Conservation (phyloP, 2,329 filamentous ascomycete genomes). For the Colletotrichum cuscutae region DNA sequence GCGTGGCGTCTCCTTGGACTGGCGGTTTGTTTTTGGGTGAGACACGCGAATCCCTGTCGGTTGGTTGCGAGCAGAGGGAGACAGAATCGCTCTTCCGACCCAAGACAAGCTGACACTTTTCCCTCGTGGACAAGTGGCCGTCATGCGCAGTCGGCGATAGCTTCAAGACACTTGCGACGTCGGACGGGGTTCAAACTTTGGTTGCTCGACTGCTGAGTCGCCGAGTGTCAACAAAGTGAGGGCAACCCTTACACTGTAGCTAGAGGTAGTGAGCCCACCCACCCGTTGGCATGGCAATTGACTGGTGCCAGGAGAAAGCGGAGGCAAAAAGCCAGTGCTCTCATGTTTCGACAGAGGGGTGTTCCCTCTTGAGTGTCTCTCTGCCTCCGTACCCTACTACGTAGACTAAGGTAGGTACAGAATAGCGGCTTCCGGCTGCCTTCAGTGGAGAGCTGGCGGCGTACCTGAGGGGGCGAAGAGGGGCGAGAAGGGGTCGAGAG, state of each 20-base stretch:
- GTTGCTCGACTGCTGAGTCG: neutral
- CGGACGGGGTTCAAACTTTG: neutral
- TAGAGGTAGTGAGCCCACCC: neutral
- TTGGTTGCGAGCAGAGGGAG: slow-evolving; percentile 18
- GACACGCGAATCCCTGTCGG: slow-evolving; percentile 29
- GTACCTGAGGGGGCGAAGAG: neutral
- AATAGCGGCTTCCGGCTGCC: neutral
- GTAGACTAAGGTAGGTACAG: too few species aligned
- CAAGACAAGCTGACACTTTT: neutral
- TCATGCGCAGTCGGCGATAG: slow-evolving; percentile 19
- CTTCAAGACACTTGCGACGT: slow-evolving; percentile 13
- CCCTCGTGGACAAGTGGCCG: neutral
- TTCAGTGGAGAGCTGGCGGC: neutral
- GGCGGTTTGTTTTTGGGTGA: slow-evolving; percentile 21
- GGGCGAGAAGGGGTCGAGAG: neutral
- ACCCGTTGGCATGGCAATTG: slow-evolving; percentile 32
- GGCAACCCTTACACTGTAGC: neutral
- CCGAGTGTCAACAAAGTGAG: neutral
- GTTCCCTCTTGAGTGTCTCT: slow-evolving; percentile 25
- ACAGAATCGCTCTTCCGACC: neutral
- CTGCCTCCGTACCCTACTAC: neutral
- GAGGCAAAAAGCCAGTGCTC: slow-evolving; percentile 20
- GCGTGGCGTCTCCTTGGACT: neutral
- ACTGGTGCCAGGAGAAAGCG: neutral
- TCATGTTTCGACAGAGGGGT: slow-evolving; percentile 15